Percentiles rank a stretch among this genome's conserved stretches.
phyloP scores from a whole-genome alignment of 108 stramenopile species.

The Cyclostephanos tholiformis region DNA sequence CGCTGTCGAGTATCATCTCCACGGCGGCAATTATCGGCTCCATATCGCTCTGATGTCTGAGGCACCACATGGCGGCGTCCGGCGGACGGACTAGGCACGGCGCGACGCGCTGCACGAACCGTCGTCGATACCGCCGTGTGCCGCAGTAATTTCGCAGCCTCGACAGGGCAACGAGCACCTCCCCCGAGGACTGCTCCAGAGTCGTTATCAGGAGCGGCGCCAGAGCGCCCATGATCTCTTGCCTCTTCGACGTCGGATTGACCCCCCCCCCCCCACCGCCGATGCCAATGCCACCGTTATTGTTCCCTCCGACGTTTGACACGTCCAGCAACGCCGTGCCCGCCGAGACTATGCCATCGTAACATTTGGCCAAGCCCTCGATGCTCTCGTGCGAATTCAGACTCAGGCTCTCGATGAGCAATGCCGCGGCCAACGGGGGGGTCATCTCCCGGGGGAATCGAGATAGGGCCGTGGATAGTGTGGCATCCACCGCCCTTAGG shows the following conservation, averaged over 20 bases:
- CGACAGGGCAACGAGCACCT: slow-evolving; percentile 64
- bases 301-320: slow-evolving; percentile 24
- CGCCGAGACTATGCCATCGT: slow-evolving; percentile 85
- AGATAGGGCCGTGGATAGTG: slow-evolving; percentile 39
- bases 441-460: slow-evolving; percentile 63
- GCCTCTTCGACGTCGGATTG: no score
- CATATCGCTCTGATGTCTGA: slow-evolving; percentile 89
- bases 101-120: slow-evolving; percentile 87
- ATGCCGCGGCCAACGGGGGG: slow-evolving; percentile 60
- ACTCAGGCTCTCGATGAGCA: slow-evolving; percentile 72
- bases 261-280: no score
- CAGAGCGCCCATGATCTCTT: slow-evolving; percentile 72
- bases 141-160: slow-evolving; percentile 73
- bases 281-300: no score
- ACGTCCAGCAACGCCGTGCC: slow-evolving; percentile 76
- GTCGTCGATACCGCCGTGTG: slow-evolving; percentile 77
- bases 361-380: slow-evolving; percentile 89
- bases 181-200: slow-evolving; percentile 79
- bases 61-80: slow-evolving; percentile 78
- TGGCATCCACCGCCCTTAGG: slow-evolving; percentile 26
- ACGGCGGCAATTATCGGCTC: slow-evolving; percentile 81
- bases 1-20: slow-evolving; percentile 83
- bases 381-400: slow-evolving; percentile 73
- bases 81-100: slow-evolving; percentile 82
- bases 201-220: slow-evolving; percentile 82